These are phyloP conservation scores for Russula sp. DNA, from an alignment of 768 basidiomycete species.

Conservation along the genomic window DNA sequence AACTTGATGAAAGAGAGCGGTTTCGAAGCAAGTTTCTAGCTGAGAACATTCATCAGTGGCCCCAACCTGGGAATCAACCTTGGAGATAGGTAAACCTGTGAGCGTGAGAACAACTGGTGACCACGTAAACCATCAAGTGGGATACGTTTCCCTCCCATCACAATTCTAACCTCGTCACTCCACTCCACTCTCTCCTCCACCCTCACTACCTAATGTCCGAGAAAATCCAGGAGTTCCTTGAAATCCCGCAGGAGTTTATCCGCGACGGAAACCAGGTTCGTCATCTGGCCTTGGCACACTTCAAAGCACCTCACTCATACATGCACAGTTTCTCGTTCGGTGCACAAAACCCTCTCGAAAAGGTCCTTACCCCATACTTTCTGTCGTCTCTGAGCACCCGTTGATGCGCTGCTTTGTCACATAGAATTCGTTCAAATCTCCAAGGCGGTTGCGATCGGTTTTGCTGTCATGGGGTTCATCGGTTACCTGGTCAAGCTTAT, in stretches of 20 bases:
- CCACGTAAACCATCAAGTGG: background rate
- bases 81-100: background rate
- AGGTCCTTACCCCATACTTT: conserved; percentile 47
- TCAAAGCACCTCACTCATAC: conserved; percentile 13
- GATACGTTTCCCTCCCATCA: background rate
- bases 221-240: conserved; percentile 83
- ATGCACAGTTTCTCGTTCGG: conserved; percentile 79
- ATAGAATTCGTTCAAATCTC: conserved; percentile 93
- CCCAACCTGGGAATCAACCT: no score
- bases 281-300: background rate
- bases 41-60: conserved; percentile 10
- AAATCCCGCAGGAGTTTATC: conserved; percentile 87
- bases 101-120: background rate
- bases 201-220: conserved; percentile 65
- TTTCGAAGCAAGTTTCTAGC: conserved; percentile 1
- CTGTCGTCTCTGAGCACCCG: background rate
- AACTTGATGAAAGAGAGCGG: background rate
- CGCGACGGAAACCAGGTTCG: conserved; percentile 88
- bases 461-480: conserved; percentile 99
- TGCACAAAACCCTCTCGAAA: conserved; percentile 97
- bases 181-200: conserved; percentile 5
- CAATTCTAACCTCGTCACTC: background rate
- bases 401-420: conserved; percentile 11
- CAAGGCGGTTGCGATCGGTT: conserved; percentile 94
- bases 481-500: conserved; percentile 98